Evolutionary conservation across 2,329 filamentous ascomycete species (phyloP).

Genomic region (Verticillium longisporum): DNA sequence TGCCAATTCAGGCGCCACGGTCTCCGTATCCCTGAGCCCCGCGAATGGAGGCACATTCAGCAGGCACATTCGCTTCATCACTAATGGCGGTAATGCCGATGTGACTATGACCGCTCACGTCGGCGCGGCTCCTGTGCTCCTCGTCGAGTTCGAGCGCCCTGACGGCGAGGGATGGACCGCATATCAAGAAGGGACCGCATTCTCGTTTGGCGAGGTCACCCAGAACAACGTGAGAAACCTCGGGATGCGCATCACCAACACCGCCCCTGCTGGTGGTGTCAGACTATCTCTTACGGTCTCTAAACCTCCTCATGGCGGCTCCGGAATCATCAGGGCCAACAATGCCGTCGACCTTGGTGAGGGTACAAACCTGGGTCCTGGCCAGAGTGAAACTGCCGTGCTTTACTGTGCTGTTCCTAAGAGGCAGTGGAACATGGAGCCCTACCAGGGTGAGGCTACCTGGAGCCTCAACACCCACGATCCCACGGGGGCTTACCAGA

Average conservation of each 20-base stretch:
- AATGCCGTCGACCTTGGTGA: constrained; percentile 53
- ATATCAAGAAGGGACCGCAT: constrained; percentile 34
- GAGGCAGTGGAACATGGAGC: constrained; percentile 47
- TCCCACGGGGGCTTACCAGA: constrained; percentile 41
- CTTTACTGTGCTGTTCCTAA: constrained; percentile 51
- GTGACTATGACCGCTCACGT: constrained; percentile 42
- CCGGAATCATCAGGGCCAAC: constrained; percentile 44
- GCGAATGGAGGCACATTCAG: constrained; percentile 37
- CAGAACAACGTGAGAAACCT: constrained; percentile 41
- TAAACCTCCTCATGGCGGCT: constrained; percentile 51
- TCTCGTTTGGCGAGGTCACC: constrained; percentile 49
- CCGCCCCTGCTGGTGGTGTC: constrained; percentile 34
- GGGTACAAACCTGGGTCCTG: constrained; percentile 41
- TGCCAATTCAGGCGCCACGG: constrained; percentile 27
- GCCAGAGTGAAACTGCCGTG: constrained; percentile 42
- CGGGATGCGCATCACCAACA: constrained; percentile 47
- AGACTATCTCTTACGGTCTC: constrained; percentile 50
- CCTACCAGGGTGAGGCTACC: constrained; percentile 36
- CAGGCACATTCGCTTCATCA: constrained; percentile 38
- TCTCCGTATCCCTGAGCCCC: constrained; percentile 41
- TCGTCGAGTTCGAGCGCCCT: constrained; percentile 47
- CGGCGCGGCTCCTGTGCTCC: constrained; percentile 38
- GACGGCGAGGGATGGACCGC: constrained; percentile 44
- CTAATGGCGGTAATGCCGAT: constrained; percentile 40
- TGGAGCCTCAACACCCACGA: constrained; percentile 56